phyloP scores from a whole-genome alignment of 352 stramenopile species.

The Phytophthora cactorum region DNA sequence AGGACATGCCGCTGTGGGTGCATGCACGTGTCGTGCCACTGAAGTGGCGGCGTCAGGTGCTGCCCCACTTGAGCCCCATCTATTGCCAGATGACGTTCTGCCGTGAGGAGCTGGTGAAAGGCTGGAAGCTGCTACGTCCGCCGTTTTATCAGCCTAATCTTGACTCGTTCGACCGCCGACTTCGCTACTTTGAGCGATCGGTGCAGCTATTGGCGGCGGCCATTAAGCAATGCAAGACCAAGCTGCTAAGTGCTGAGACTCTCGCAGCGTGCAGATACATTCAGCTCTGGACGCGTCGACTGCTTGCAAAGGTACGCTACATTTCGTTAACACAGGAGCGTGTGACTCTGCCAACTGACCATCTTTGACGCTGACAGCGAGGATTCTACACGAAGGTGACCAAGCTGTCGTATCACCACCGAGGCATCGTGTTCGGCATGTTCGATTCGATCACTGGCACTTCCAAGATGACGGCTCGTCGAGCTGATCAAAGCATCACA shows the following conservation, averaged over 20 bases:
- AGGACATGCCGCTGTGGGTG: slow-evolving; percentile 53
- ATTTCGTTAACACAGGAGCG: background rate
- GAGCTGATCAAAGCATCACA: slow-evolving; percentile 21
- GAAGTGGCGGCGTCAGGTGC: slow-evolving; percentile 47
- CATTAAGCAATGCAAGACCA: slow-evolving; percentile 41
- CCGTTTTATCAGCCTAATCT: slow-evolving; percentile 50
- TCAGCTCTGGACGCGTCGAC: slow-evolving; percentile 52
- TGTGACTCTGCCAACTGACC: background rate
- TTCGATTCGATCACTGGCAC: slow-evolving; percentile 64
- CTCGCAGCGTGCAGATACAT: slow-evolving; percentile 45
- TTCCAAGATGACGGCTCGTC: slow-evolving; percentile 49
- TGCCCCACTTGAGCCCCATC: slow-evolving; percentile 42
- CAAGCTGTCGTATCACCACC: slow-evolving; percentile 47
- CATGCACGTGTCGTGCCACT: slow-evolving; percentile 46
- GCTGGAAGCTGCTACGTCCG: slow-evolving; percentile 48
- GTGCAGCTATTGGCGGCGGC: slow-evolving; percentile 33
- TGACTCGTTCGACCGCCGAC: slow-evolving; percentile 45
- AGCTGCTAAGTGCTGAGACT: slow-evolving; percentile 37
- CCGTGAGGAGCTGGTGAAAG: slow-evolving; percentile 33
- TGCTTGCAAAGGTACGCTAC: slow-evolving; percentile 42
- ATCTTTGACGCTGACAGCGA: slow-evolving; percentile 21
- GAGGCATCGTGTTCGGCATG: slow-evolving; percentile 59
- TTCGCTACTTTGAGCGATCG: slow-evolving; percentile 40
- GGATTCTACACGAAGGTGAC: slow-evolving; percentile 68
- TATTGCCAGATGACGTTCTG: slow-evolving; percentile 50